Percentiles rank a stretch among this genome's conserved stretches.
Evolutionary conservation across 1,284 basidiomycete species (phyloP).

Genomic region (Irpex sp.): DNA sequence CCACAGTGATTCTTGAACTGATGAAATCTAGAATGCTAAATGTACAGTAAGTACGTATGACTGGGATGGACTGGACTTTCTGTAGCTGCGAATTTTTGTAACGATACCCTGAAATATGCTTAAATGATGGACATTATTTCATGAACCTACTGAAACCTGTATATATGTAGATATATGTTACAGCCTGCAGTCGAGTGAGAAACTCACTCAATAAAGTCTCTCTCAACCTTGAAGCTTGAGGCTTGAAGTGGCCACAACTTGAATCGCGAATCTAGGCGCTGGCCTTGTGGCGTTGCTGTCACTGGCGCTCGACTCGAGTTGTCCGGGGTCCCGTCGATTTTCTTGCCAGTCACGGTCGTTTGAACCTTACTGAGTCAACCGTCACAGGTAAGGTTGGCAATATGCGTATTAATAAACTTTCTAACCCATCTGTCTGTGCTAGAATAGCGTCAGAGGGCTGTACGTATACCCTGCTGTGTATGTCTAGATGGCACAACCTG

Average conservation of each 20-base stretch:
- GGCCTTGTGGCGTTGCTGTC: neutral
- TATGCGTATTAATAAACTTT: no score
- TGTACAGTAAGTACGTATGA: neutral
- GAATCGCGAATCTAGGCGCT: neutral
- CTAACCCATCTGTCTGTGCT: no score
- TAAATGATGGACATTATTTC: neutral
- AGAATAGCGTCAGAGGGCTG: no score
- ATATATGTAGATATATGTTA: neutral
- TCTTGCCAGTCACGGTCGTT: no score
- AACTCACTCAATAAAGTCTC: no score
- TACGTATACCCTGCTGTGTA: neutral
- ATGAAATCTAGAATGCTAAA: neutral
- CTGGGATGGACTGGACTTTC: neutral
- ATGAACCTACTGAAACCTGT: neutral
- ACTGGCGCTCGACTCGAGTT: no score
- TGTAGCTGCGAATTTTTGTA: neutral
- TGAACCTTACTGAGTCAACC: no score
- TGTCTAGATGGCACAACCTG: conserved; percentile 1
- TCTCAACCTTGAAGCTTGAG: no score
- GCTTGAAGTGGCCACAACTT: neutral
- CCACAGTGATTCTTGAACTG: neutral
- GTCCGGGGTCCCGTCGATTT: no score
- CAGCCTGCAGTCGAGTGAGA: neutral
- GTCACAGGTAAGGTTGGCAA: no score
- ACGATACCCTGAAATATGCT: neutral